Evolutionary conservation across 2,329 filamentous ascomycete genomes (phyloP), one percentile per base, ranked within the genome.

Genomic region (Neonectria coccinea): DNA sequence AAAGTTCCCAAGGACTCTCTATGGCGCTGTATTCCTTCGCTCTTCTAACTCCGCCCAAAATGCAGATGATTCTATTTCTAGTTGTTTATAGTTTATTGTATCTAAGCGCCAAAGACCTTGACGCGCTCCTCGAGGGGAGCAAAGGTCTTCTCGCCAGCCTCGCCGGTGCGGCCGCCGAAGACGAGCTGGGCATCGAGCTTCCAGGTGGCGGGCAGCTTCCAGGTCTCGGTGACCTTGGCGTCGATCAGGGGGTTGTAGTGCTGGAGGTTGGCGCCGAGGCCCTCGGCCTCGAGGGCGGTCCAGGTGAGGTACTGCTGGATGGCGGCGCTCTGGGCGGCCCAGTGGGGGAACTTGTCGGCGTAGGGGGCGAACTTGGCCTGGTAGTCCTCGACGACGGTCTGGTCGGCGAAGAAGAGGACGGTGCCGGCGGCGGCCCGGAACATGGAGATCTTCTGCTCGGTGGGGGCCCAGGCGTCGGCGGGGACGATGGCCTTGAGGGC

Each of bases 201-300:
- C 93, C 94, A 97, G 73, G 86, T 85, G 18, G 81, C 75, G 47
- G 92, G 91, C 33, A 97, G 73, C 62, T 85, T 85, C 91, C 92
- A 97, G 72, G 88, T 82, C 66, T 80, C 83, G 48, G 85, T 81
- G 57, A 94, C 91, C 82, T 89, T 88, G 69, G 85, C 84, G 81
- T 97, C 91, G 72, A 97, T 88, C 63, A 97, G 80, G 20, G 93
- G 93, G 86, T 93, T 96, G 85, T 97, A 97, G 84, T 97, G 94
- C 85, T 97, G 94, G 57, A 97, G 86, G 85, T 94, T 97, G 77
- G 91, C 92, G 70, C 93, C 93, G 61, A 97, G 87, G 31, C 94
- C 93, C 78, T 96, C 93, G 65, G 90, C 85, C 82, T 94, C 92
- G 62, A 97, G 88, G 4, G 90, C 92, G 18, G 90, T 90, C 94